A percentile compares a stretch with the other conserved stretches of the same genome.
Conservation (phyloP, 208 protist genomes). For the Phytomonas serpens region DNA sequence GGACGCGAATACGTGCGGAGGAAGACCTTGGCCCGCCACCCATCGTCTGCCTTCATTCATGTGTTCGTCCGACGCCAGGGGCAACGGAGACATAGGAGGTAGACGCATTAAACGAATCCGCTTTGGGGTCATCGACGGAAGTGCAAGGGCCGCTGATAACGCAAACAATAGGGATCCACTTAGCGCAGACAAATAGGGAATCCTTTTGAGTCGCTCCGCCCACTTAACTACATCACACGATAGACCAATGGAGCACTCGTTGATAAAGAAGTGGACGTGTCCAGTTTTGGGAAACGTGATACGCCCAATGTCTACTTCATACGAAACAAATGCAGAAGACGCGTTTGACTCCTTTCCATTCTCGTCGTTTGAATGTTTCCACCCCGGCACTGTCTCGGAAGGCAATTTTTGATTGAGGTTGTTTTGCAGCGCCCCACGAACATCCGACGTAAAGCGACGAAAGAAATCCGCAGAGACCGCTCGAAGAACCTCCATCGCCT, state of each 20-base stretch:
- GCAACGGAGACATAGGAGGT: constrained; percentile 11
- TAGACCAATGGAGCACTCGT: constrained; percentile 74
- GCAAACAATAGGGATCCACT: constrained; percentile 60
- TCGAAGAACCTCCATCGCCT: constrained; percentile 26
- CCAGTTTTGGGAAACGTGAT: constrained; percentile 66
- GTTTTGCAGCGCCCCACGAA: too few relatives aligned
- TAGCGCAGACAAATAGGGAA: constrained; percentile 19
- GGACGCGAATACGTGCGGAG: too few relatives aligned
- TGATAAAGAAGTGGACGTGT: constrained; percentile 62
- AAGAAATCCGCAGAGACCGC: background rate
- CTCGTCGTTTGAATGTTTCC: too few relatives aligned
- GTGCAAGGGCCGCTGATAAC: constrained; percentile 30
- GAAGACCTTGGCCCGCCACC: too few relatives aligned
- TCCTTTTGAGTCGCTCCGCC: constrained; percentile 41
- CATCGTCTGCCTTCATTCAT: too few relatives aligned
- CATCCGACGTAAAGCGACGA: too few relatives aligned
- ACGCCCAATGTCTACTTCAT: constrained; percentile 56
- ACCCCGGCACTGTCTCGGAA: too few relatives aligned
- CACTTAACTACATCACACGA: constrained; percentile 69
- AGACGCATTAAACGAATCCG: constrained; percentile 36
- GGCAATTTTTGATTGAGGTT: too few relatives aligned
- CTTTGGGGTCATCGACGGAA: constrained; percentile 43
- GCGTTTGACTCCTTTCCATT: too few relatives aligned
- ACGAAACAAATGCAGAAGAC: background rate
- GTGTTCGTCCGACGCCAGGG: too few relatives aligned